Base-by-base conservation (phyloP, 495 filamentous ascomycete species). In the Aspergillus conjunctus region DNA sequence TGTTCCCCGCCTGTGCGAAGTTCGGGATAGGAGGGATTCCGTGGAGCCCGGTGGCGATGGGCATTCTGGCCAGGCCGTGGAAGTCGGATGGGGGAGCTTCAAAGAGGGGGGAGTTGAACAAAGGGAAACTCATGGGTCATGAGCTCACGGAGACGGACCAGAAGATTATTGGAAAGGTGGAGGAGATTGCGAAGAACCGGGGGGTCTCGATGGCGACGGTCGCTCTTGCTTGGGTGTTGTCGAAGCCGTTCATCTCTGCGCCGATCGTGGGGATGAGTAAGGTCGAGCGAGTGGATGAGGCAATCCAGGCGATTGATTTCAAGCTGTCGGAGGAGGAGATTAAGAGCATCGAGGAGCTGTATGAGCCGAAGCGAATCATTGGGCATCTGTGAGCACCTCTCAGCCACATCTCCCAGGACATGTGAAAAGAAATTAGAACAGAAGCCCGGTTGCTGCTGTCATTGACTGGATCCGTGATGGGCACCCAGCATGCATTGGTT, bases 221-320 rank as follows among this genome's bases (percentile, higher is more conserved):
- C 34, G 81, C 86, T 1, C 76, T 87, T 44, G 87, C 87, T 8
- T 91, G 87, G 87, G 78, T 80, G 54, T 72, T 85, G 65, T 79
- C 83, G 37, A 71, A 77, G 30, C 65, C 66, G 1, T 72, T 74
- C 37, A 79, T 82, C 14, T 77, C 79, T 9, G 77, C 78, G 31
- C 87, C 87, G 7, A 87, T 89, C 66, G 72, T 90, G 50, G 87
- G 88, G 10, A 79, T 90, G 66, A 81, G 76, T 54, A 86, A 76
- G 61, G 67, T 81, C 20, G 73, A 82, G 68, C 70, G 87, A 48
- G 73, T 90, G 17, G 84, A 88, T 30, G 82, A 88, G 63, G 84
- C 82, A 5, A 66, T 85, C 37, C 67, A 75, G 22, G 73, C 81
- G 4, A 71, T 73, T 18, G 75, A 72, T 3, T 75, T 85, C 52